Base-by-base conservation (phyloP, 306 rosid species). In the Quillaja saponaria region DNA sequence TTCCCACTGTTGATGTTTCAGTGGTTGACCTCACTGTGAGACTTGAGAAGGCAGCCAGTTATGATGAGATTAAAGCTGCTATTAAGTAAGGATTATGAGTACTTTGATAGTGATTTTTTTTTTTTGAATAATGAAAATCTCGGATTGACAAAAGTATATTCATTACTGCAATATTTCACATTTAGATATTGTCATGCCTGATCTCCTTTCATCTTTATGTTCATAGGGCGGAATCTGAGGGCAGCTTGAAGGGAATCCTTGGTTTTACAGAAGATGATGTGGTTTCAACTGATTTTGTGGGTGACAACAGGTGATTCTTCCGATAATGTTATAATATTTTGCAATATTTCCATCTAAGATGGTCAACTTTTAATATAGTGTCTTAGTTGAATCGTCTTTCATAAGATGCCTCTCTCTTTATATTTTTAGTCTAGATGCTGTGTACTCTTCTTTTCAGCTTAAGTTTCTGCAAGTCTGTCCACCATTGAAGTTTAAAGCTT, bases 11-110 rank as follows among this genome's bases (percentile, higher is more conserved):
- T 13, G 95, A 91, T 60, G 98, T 92, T 69, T 88, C 96, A 16
- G 96, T 91, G 54, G 97, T 91, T 46, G 98, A 92, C 66, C 95
- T 92, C 38, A 88, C 98, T n/a, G 92, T 83, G 33, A 84, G 95
- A 61, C 71, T 89, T 45, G 89, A 79, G 70, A 92, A 89, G 74
- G 52, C 41, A 33, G 98, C 96, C 0, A 67, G 61, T 49, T 92
- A 88, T 50, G 92, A 82, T 31, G 83, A 84, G 15, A 86, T 92
- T 25, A 92, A 92, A 73, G 80, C 91, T 37, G 94, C 88, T 11
- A 63, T 92, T 65, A 86, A 88, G 98, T 91, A 72, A 84, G 76
- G 38, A 48, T 19, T 0, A 34, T 14, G 62, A 34, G 10, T 56
- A n/a, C 33, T 15, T 15, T 7, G 4, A 39, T 39, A 12, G 1